A percentile compares a stretch with the other conserved stretches of the same genome.
phyloP scores from a whole-genome alignment of 129 eudicot genomes.

The Lactuca sativa region DNA sequence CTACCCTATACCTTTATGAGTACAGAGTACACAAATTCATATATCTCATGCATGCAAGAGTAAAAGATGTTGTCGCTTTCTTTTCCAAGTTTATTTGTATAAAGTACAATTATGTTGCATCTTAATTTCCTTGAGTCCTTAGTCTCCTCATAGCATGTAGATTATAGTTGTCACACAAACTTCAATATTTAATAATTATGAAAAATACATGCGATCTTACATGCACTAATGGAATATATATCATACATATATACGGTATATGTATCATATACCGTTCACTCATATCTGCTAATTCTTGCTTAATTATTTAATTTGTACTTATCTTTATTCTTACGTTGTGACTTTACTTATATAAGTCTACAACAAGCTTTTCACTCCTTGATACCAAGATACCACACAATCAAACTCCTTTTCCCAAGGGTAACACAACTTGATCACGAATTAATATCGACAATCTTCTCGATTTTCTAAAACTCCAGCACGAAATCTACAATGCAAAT shows the following conservation, averaged over 20 bases:
- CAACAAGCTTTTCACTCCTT: constrained; percentile 15
- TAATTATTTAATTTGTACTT: constrained; percentile 37
- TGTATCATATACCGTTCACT: constrained; percentile 6
- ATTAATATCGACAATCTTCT: constrained; percentile 13
- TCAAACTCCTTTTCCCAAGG: constrained; percentile 30
- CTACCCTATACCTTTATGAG: neutral
- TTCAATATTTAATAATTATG: constrained; percentile 12
- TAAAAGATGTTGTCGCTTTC: neutral
- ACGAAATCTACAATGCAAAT: constrained; percentile 54
- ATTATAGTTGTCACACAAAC: constrained; percentile 6
- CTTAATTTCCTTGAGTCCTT: neutral
- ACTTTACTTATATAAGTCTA: neutral
- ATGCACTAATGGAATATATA: neutral
- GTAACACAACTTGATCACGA: constrained; percentile 12
- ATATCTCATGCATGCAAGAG: neutral
- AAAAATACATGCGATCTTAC: neutral
- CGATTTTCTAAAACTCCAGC: constrained; percentile 60
- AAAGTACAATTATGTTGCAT: neutral
- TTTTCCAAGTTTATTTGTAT: no score
- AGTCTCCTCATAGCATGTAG: neutral
- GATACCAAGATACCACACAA: constrained; percentile 19
- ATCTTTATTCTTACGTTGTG: constrained; percentile 19
- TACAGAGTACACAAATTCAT: neutral
- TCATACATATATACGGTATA: neutral
- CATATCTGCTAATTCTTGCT: constrained; percentile 20